Evolutionary conservation across 2,329 filamentous ascomycete genomes (phyloP).

Genomic region (Xylaria sp.): DNA sequence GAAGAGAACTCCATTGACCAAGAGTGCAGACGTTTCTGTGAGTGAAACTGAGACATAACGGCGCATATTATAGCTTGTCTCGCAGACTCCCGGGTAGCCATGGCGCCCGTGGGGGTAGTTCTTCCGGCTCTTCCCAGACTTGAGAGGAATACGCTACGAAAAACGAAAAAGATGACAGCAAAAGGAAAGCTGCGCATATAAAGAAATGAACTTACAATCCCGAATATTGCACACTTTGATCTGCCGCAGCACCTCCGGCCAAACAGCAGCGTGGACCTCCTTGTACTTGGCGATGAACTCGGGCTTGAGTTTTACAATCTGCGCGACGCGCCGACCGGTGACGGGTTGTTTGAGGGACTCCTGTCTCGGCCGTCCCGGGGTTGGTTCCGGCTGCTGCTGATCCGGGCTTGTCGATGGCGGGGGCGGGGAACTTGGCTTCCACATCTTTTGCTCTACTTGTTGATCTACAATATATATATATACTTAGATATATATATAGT

Average conservation of each 20-base stretch:
- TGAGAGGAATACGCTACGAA: background rate
- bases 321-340: constrained; percentile 70
- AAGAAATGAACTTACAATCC: constrained; percentile 67
- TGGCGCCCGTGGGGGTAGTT: background rate
- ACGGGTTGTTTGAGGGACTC: constrained; percentile 51
- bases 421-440: constrained; percentile 35
- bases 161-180: background rate
- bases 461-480: background rate
- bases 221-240: constrained; percentile 80
- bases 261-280: constrained; percentile 76
- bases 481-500: too few species aligned
- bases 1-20: too few species aligned
- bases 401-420: constrained; percentile 23
- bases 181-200: background rate
- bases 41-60: background rate
- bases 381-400: constrained; percentile 22
- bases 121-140: background rate
- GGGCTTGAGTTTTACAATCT: constrained; percentile 78
- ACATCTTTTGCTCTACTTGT: constrained; percentile 23
- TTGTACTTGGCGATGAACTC: constrained; percentile 77
- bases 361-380: constrained; percentile 29
- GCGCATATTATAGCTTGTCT: background rate
- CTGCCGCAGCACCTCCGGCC: constrained; percentile 81
- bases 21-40: background rate
- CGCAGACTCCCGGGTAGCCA: background rate